Percentiles rank a stretch among this genome's conserved stretches.
Evolutionary conservation across 208 protist genomes (phyloP).

Genomic region (Naegleria fowleri): DNA sequence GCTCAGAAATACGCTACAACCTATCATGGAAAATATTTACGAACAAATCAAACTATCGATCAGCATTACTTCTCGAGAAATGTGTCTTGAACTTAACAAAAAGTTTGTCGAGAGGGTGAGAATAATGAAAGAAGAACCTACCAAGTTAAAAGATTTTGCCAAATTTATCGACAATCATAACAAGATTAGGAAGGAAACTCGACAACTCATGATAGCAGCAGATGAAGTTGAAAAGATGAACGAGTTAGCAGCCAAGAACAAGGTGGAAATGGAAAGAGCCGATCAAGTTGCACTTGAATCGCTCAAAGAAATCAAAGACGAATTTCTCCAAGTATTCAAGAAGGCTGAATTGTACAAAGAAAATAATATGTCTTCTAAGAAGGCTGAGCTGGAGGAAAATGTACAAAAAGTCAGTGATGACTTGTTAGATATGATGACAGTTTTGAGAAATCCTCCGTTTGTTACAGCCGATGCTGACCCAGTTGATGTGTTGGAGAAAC

Average conservation of each 20-base stretch:
- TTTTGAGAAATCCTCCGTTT: constrained; percentile 52
- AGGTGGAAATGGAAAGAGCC: constrained; percentile 1
- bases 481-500: constrained; percentile 70
- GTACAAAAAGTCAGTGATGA: not conserved
- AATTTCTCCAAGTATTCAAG: not conserved
- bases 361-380: not conserved
- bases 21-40: constrained; percentile 10
- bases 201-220: constrained; percentile 7
- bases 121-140: constrained; percentile 20
- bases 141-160: constrained; percentile 32
- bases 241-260: not conserved
- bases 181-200: constrained; percentile 18
- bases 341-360: not conserved
- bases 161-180: constrained; percentile 22
- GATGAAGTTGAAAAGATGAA: constrained; percentile 32
- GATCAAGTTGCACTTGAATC: not conserved
- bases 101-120: constrained; percentile 13
- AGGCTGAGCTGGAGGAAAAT: not conserved
- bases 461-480: constrained; percentile 63
- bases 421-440: not conserved
- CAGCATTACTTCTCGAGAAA: not conserved
- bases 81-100: constrained; percentile 13
- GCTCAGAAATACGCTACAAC: not conserved
- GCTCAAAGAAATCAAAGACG: not conserved
- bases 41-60: constrained; percentile 14